These are phyloP conservation scores for Auxenochlorella pyrenoidosa DNA, from an alignment of 139 green algal genomes.

Conservation along the genomic window DNA sequence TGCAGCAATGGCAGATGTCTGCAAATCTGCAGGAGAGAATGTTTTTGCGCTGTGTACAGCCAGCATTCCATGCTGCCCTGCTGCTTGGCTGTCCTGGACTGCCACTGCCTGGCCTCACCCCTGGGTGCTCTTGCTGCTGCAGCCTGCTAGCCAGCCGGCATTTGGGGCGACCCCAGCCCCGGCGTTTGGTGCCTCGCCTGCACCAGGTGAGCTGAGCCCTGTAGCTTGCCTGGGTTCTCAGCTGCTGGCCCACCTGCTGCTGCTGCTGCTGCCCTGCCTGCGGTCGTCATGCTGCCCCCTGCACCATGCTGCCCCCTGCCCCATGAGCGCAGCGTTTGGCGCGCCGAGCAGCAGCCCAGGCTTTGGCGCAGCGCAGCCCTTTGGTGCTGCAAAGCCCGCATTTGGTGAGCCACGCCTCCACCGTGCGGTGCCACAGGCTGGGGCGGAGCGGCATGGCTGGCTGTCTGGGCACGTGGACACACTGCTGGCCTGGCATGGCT, in stretches of 20 bases:
- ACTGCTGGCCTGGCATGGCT: no score
- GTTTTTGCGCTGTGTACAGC: no score
- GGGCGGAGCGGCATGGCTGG: no score
- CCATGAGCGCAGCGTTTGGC: slow-evolving; percentile 38
- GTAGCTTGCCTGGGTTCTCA: neutral
- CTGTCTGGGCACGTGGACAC: no score
- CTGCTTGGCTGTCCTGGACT: neutral
- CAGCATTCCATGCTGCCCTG: no score
- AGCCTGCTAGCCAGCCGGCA: slow-evolving; percentile 31
- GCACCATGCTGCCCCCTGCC: neutral
- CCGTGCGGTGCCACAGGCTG: no score
- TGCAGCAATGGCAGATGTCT: no score
- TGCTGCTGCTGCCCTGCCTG: neutral
- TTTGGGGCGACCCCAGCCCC: slow-evolving; percentile 43
- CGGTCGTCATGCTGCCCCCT: neutral
- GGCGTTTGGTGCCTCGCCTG: slow-evolving; percentile 51
- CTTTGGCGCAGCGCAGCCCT: slow-evolving; percentile 50
- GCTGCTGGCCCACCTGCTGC: neutral
- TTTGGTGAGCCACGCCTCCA: slow-evolving; percentile 40
- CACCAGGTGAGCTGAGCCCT: slow-evolving; percentile 2
- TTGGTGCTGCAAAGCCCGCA: slow-evolving; percentile 32
- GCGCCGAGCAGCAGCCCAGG: slow-evolving; percentile 21
- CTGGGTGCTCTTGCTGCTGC: neutral
- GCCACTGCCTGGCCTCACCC: neutral
- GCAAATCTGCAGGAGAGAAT: no score